A percentile compares a stretch with the other conserved stretches of the same genome.
Conservation (phyloP, 129 eudicot genomes). For the Saposhnikovia divaricata region DNA sequence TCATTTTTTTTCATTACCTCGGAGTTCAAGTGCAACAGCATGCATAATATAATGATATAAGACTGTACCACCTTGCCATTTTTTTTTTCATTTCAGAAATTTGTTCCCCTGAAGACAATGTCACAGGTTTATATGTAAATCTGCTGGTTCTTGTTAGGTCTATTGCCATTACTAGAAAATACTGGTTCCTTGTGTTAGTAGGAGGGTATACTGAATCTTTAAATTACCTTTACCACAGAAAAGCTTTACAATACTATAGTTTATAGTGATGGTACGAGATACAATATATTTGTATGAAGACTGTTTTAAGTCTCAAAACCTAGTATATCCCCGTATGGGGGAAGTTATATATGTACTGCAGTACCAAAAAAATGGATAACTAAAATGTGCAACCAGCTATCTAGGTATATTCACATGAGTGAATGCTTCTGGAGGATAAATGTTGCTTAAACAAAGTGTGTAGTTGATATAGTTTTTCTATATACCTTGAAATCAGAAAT, state of each 20-base stretch:
- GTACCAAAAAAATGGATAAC: background rate
- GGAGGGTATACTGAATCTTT: background rate
- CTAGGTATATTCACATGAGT: background rate
- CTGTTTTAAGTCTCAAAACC: background rate
- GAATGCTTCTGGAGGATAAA: background rate
- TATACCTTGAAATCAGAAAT: background rate
- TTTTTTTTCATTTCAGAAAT: no score
- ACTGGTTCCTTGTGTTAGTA: background rate
- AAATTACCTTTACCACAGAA: background rate
- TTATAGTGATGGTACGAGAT: background rate
- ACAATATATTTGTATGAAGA: background rate
- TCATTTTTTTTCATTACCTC: background rate
- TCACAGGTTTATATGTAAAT: background rate
- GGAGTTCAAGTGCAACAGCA: background rate
- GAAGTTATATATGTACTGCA: background rate
- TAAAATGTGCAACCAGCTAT: background rate
- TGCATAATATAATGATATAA: background rate
- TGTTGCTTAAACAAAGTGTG: background rate
- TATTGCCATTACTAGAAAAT: background rate
- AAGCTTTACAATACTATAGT: background rate
- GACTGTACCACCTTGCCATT: background rate
- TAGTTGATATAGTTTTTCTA: background rate
- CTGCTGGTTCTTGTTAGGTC: background rate
- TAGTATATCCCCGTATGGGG: background rate
- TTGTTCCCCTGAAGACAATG: background rate